Percentiles rank a stretch among this genome's conserved stretches.
Evolutionary conservation across 305 asterid species (phyloP).

Genomic region (Fraxinus baroniana): DNA sequence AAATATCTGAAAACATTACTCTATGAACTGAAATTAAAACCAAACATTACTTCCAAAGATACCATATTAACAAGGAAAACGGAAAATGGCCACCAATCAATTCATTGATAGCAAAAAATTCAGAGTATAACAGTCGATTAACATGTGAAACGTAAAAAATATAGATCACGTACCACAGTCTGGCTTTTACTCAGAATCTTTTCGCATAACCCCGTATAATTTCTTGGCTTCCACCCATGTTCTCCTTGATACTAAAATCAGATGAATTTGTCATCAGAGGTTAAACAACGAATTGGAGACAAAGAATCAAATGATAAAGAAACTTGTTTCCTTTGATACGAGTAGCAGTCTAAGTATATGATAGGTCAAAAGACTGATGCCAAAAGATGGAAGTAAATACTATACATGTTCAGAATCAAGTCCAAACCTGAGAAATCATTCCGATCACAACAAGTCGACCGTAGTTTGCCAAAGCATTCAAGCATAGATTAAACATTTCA

Average conservation of each 20-base stretch:
- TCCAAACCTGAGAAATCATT: slow-evolving; percentile 90
- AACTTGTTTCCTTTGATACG: not conserved
- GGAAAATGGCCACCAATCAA: not conserved
- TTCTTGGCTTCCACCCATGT: slow-evolving; percentile 84
- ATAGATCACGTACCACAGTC: slow-evolving; percentile 65
- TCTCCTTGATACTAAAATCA: slow-evolving; percentile 91
- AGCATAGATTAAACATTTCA: slow-evolving; percentile 79
- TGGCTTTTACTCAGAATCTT: slow-evolving; percentile 92
- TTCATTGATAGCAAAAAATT: not conserved
- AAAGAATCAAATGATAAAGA: slow-evolving; percentile 6
- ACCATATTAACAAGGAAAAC: not conserved
- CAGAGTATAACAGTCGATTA: not conserved
- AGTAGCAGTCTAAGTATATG: not conserved
- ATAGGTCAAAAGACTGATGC: not conserved
- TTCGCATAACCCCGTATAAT: slow-evolving; percentile 84
- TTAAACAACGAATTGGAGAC: slow-evolving; percentile 20
- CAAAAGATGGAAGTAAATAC: not conserved
- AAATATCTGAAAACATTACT: not conserved
- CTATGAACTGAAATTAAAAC: not conserved
- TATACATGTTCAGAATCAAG: not conserved
- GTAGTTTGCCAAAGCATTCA: slow-evolving; percentile 79
- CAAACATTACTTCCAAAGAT: not conserved
- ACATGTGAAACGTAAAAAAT: not conserved
- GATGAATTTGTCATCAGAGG: not conserved
- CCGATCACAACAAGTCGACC: slow-evolving; percentile 95